These are phyloP conservation scores for Selaginella tamariscina DNA, from an alignment of 75 land plant species.

Conservation along the genomic window DNA sequence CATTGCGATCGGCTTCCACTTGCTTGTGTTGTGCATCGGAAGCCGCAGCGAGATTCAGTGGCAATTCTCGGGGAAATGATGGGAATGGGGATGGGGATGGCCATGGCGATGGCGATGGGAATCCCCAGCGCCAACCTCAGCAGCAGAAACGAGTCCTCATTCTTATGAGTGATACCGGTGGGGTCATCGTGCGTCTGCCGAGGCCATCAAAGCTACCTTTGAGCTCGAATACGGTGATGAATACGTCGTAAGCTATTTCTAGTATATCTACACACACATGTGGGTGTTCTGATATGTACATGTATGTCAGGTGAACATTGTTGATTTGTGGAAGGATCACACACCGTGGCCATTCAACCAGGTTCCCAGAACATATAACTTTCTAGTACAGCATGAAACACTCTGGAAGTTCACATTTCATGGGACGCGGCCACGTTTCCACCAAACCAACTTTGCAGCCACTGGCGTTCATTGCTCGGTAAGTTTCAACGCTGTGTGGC, in stretches of 20 bases:
- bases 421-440: conserved; percentile 4
- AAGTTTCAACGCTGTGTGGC: background rate
- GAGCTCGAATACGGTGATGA: conserved; percentile 76
- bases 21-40: conserved; percentile 29
- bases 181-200: conserved; percentile 99
- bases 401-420: conserved; percentile 13
- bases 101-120: conserved; percentile 16
- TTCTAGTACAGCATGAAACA: conserved; percentile 4
- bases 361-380: conserved; percentile 4
- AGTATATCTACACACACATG: background rate
- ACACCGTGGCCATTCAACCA: conserved; percentile 12
- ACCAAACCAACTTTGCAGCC: conserved; percentile 3
- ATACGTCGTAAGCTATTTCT: conserved; percentile 47
- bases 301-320: conserved; percentile 4
- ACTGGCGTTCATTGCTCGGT: background rate
- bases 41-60: background rate
- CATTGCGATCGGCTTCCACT: conserved; percentile 48
- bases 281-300: background rate
- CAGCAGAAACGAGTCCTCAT: conserved; percentile 65
- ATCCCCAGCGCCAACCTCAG: conserved; percentile 20
- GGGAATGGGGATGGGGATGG: conserved; percentile 24
- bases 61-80: conserved; percentile 6
- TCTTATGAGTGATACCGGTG: conserved; percentile 98
- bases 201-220: conserved; percentile 87
- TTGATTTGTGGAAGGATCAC: conserved; percentile 9